Percentiles rank a stretch among this genome's conserved stretches.
Evolutionary conservation across 495 filamentous ascomycete species (phyloP).

Genomic region (Rhypophila decipiens): DNA sequence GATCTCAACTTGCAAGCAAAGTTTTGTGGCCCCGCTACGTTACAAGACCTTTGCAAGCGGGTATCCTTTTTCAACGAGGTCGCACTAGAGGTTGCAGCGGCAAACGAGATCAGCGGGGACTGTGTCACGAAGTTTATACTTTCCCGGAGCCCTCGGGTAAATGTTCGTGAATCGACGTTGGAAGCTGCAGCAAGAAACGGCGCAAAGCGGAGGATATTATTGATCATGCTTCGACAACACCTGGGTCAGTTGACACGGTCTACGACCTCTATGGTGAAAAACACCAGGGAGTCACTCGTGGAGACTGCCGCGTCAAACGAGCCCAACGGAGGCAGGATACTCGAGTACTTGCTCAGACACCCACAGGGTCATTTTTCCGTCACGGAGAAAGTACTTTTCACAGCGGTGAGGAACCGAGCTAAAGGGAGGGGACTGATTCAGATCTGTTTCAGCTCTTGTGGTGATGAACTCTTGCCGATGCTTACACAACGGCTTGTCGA

Average conservation of each 20-base stretch:
- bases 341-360: too few relatives aligned
- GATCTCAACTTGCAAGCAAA: not conserved
- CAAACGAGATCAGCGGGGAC: not conserved
- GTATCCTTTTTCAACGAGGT: not conserved
- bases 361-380: too few relatives aligned
- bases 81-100: not conserved
- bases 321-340: too few relatives aligned
- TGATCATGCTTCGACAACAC: too few relatives aligned
- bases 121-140: not conserved
- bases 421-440: not conserved
- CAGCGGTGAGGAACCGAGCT: not conserved
- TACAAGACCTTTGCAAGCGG: not conserved
- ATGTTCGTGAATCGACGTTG: too few relatives aligned
- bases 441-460: not conserved
- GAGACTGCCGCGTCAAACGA: too few relatives aligned
- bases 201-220: too few relatives aligned
- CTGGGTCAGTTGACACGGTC: too few relatives aligned
- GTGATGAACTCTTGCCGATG: not conserved
- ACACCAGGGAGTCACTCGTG: too few relatives aligned
- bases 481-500: not conserved
- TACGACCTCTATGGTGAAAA: too few relatives aligned
- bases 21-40: not conserved
- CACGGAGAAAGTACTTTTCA: not conserved
- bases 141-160: too few relatives aligned
- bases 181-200: too few relatives aligned